A percentile compares a stretch with the other conserved stretches of the same genome.
phyloP scores from a whole-genome alignment of 148 eudicot species.

The Oxyria digyna region DNA sequence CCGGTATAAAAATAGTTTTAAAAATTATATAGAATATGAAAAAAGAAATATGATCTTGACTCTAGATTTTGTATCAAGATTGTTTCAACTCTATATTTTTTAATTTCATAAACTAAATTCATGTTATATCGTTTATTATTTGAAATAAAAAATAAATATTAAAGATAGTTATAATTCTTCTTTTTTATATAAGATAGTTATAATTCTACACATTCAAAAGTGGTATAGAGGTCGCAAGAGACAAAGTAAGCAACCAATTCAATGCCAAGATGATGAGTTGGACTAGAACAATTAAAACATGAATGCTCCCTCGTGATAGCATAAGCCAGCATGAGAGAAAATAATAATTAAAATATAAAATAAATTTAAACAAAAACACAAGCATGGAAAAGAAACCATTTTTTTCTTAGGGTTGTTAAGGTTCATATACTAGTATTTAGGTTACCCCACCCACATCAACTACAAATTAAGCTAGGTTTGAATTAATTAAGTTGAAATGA shows the following conservation, averaged over 20 bases:
- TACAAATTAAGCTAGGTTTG: slow-evolving; percentile 1
- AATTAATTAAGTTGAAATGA: not conserved
- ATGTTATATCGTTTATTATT: too few relatives aligned
- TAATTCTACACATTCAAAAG: not conserved
- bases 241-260: not conserved
- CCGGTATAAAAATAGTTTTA: too few relatives aligned
- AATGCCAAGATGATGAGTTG: slow-evolving; percentile 3
- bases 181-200: not conserved
- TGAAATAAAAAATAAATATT: too few relatives aligned
- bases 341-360: too few relatives aligned
- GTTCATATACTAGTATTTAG: too few relatives aligned
- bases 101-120: too few relatives aligned
- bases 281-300: not conserved
- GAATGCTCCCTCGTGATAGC: not conserved
- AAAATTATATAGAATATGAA: too few relatives aligned
- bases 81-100: too few relatives aligned
- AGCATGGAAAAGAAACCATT: not conserved
- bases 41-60: too few relatives aligned
- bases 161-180: not conserved
- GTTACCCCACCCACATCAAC: not conserved
- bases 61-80: too few relatives aligned
- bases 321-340: too few relatives aligned
- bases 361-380: not conserved
- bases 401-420: not conserved
- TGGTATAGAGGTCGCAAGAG: not conserved